Conservation (phyloP, 495 filamentous ascomycete species). For the Tuber indicum region DNA sequence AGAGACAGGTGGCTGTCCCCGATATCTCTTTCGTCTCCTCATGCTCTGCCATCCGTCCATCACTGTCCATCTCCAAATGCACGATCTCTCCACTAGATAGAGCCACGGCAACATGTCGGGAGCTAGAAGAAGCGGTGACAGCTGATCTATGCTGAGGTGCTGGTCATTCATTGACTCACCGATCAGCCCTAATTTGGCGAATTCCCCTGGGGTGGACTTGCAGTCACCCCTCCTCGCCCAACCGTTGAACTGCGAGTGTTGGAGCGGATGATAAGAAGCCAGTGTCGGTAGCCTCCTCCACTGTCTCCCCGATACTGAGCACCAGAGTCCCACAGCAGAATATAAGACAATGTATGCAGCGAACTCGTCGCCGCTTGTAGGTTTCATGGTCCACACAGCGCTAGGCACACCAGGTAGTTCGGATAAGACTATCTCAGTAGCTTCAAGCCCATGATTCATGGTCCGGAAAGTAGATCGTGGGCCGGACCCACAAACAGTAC, state of each 20-base stretch:
- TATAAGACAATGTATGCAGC: conserved; percentile 71
- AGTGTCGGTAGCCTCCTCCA: conserved; percentile 88
- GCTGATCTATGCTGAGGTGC: conserved; percentile 89
- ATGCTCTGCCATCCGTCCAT: conserved; percentile 85
- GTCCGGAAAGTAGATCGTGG: conserved; percentile 84
- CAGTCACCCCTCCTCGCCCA: conserved; percentile 88
- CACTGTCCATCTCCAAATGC: conserved; percentile 93
- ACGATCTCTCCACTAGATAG: conserved; percentile 92
- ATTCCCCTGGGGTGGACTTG: conserved; percentile 96
- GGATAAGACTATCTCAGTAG: conserved; percentile 88
- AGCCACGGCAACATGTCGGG: conserved; percentile 85
- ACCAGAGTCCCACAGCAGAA: conserved; percentile 71
- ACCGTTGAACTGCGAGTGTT: conserved; percentile 85
- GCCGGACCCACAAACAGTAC: conserved; percentile 79
- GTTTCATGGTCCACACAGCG: conserved; percentile 90
- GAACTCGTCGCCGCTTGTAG: conserved; percentile 72
- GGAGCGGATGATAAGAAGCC: conserved; percentile 81
- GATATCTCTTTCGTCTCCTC: conserved; percentile 94
- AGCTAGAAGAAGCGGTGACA: conserved; percentile 86
- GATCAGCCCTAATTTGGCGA: conserved; percentile 72
- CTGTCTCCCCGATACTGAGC: conserved; percentile 88
- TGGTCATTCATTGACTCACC: conserved; percentile 87
- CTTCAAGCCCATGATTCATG: conserved; percentile 84
- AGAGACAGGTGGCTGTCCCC: conserved; percentile 84
- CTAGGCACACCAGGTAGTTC: conserved; percentile 78